Conservation (phyloP, 139 green algal genomes). For the Closterium sp. region DNA sequence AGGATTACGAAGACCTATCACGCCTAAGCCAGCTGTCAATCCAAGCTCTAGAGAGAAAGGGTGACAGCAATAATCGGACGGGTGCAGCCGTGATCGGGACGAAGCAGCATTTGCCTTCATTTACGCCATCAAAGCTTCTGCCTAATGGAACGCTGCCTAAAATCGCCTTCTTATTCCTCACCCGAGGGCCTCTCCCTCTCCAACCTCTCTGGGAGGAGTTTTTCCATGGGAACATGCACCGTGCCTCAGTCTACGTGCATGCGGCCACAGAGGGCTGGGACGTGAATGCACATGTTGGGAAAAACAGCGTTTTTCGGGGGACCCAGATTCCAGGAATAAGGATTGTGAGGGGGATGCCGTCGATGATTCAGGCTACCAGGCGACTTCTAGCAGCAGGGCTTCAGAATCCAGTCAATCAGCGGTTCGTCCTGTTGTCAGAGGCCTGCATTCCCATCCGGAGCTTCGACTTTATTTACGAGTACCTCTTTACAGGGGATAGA, state of each 20-base stretch:
- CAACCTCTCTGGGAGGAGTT: slow-evolving; percentile 38
- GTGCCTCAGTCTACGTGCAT: slow-evolving; percentile 23
- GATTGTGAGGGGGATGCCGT: neutral
- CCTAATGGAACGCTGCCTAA: slow-evolving; percentile 13
- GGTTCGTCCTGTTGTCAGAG: slow-evolving; percentile 43
- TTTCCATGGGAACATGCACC: slow-evolving; percentile 19
- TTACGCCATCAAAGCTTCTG: neutral
- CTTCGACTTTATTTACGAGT: slow-evolving; percentile 42
- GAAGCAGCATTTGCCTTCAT: neutral
- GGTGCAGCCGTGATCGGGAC: neutral
- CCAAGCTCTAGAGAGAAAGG: neutral
- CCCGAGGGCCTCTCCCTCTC: slow-evolving; percentile 35
- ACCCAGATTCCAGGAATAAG: neutral
- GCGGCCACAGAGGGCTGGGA: neutral
- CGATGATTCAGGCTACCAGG: slow-evolving; percentile 10
- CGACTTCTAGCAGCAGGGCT: slow-evolving; percentile 7
- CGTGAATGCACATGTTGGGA: neutral
- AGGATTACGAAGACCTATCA: neutral
- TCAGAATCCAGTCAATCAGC: slow-evolving; percentile 15
- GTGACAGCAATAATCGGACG: neutral
- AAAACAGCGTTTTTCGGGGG: neutral
- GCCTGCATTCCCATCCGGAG: slow-evolving; percentile 29
- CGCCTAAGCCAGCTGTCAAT: neutral
- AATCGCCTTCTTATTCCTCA: slow-evolving; percentile 50
- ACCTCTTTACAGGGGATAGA: slow-evolving; percentile 28